Conservation (phyloP, 768 basidiomycete genomes). For the Leccinum subtestaceum region DNA sequence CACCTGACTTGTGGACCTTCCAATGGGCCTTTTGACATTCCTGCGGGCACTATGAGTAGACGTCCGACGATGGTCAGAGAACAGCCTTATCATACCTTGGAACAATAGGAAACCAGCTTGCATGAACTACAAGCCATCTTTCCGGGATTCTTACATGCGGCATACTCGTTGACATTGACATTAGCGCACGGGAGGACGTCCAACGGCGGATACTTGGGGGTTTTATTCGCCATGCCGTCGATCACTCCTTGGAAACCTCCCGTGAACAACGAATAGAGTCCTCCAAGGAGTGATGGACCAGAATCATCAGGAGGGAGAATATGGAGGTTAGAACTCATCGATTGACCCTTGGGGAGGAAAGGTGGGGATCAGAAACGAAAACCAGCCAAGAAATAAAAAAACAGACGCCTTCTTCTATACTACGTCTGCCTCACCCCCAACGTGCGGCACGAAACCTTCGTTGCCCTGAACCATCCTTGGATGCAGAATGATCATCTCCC, state of each 20-base stretch:
- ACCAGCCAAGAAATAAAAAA: background rate
- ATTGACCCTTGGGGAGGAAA: background rate
- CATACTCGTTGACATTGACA: constrained; percentile 22
- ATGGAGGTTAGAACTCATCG: constrained; percentile 20
- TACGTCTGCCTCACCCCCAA: constrained; percentile 14
- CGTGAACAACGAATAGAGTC: constrained; percentile 10
- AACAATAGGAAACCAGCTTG: constrained; percentile 45
- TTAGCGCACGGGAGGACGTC: constrained; percentile 38
- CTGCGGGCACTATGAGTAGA: constrained; percentile 15
- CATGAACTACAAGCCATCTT: constrained; percentile 31
- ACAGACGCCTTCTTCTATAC: background rate
- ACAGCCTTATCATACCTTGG: constrained; percentile 22
- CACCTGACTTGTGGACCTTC: constrained; percentile 38
- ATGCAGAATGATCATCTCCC: constrained; percentile 15
- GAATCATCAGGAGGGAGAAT: constrained; percentile 17
- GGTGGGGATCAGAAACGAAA: background rate
- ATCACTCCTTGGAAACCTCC: constrained; percentile 16
- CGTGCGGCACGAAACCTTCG: constrained; percentile 14
- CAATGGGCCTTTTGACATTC: constrained; percentile 44
- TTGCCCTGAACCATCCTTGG: background rate
- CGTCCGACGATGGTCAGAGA: background rate
- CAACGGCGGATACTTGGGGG: constrained; percentile 25
- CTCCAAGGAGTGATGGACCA: constrained; percentile 8
- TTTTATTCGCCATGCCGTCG: background rate
- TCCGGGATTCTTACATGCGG: constrained; percentile 32